A percentile compares a stretch with the other conserved stretches of the same genome.
Evolutionary conservation across 352 stramenopile genomes (phyloP).

Genomic region (Phytophthora cryptogea): DNA sequence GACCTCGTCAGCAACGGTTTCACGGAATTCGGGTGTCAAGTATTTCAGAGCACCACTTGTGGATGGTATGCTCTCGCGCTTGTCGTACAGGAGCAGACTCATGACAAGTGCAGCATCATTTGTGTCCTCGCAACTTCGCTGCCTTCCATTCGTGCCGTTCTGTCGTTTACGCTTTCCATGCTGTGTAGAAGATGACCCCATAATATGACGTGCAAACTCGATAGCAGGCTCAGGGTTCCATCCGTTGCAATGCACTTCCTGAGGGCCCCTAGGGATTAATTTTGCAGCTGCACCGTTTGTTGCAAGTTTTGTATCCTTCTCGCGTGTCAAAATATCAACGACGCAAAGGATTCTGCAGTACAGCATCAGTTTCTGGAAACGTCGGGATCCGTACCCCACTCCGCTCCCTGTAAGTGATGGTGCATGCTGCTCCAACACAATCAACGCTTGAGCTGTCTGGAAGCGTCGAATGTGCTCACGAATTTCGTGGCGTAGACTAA

Average conservation of each 20-base stretch:
- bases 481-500: conserved; percentile 40
- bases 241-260: conserved; percentile 7
- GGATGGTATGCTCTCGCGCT: conserved; percentile 30
- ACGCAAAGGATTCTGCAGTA: conserved; percentile 51
- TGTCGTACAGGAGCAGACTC: conserved; percentile 45
- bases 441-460: conserved; percentile 37
- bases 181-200: conserved; percentile 14
- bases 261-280: neutral
- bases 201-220: conserved; percentile 36
- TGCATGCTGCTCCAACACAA: conserved; percentile 25
- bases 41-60: conserved; percentile 36
- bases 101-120: conserved; percentile 32
- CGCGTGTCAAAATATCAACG: conserved; percentile 42
- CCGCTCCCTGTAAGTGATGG: conserved; percentile 11
- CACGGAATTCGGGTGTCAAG: conserved; percentile 42
- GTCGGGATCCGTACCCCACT: neutral
- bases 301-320: conserved; percentile 14
- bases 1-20: conserved; percentile 47
- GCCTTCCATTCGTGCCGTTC: conserved; percentile 2
- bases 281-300: conserved; percentile 11
- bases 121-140: conserved; percentile 4
- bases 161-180: conserved; percentile 32
- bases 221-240: conserved; percentile 48
- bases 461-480: conserved; percentile 42
- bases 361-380: conserved; percentile 27